A percentile compares a stretch with the other conserved stretches of the same genome.
phyloP scores from a whole-genome alignment of 2,329 filamentous ascomycete genomes.

The Sarocladium brachiariae region DNA sequence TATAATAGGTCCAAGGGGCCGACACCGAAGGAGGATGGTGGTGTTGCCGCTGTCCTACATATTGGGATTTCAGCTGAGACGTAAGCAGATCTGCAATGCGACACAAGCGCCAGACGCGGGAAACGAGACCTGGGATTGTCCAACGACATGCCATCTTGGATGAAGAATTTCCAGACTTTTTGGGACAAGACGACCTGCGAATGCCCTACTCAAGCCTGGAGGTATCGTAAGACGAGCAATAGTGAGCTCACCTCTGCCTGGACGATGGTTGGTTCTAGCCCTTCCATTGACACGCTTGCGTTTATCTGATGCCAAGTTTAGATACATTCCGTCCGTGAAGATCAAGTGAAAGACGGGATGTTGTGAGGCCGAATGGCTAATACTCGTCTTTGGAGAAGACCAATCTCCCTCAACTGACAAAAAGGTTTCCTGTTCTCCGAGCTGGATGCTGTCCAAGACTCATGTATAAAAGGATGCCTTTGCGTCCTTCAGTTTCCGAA shows the following conservation, averaged over 20 bases:
- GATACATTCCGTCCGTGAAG: background rate
- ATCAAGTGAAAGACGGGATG: background rate
- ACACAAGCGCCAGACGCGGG: background rate
- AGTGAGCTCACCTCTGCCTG: background rate
- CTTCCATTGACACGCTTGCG: background rate
- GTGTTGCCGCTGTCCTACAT: background rate
- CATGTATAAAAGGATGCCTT: background rate
- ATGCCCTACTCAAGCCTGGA: no score
- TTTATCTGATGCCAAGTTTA: background rate
- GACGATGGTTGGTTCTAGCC: background rate
- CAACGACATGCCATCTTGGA: no score
- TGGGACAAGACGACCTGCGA: no score
- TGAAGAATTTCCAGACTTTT: no score
- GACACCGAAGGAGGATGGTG: background rate
- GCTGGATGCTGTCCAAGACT: background rate
- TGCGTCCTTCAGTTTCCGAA: background rate
- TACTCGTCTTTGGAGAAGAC: no score
- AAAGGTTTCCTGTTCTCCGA: background rate
- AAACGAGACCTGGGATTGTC: no score
- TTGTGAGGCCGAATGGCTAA: background rate
- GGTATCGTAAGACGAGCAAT: background rate
- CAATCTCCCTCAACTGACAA: no score
- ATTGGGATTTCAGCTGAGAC: background rate
- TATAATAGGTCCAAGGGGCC: background rate
- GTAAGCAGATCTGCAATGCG: background rate